phyloP scores from a whole-genome alignment of 352 stramenopile genomes.

The Thraustochytrium striatum region DNA sequence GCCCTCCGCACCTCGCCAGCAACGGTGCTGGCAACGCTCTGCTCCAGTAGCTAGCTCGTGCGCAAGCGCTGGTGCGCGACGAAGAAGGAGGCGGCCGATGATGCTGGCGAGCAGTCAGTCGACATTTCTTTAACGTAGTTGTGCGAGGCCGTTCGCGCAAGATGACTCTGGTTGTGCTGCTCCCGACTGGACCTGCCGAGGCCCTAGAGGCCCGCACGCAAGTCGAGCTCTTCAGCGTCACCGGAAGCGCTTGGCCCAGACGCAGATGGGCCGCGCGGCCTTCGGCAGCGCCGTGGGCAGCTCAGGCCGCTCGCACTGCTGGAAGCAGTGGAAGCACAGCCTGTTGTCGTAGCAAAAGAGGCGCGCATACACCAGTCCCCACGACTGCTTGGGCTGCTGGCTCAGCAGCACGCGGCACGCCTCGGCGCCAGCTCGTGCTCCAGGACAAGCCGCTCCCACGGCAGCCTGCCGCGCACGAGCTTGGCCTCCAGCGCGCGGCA shows the following conservation, averaged over 20 bases:
- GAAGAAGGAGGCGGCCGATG: neutral
- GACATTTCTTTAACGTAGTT: neutral
- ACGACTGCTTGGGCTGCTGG: neutral
- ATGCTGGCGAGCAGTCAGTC: too few species aligned
- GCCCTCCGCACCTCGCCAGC: neutral
- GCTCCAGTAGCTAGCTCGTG: neutral
- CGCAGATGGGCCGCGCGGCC: neutral
- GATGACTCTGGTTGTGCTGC: neutral
- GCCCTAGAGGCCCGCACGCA: too few species aligned
- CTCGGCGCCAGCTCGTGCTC: neutral
- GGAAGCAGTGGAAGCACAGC: neutral
- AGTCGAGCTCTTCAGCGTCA: too few species aligned
- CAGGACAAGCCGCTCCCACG: neutral
- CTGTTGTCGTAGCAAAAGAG: conserved; percentile 39
- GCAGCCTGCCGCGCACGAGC: neutral
- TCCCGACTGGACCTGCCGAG: neutral
- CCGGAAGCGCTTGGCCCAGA: conserved; percentile 15
- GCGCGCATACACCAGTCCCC: neutral
- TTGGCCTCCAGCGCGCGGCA: neutral
- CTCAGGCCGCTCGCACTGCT: conserved; percentile 22
- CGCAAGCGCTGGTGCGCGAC: neutral
- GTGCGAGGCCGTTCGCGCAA: neutral
- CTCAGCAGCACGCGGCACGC: neutral
- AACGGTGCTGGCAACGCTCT: neutral
- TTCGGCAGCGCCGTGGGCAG: neutral